Evolutionary conservation across 2,329 filamentous ascomycete species (phyloP).

Genomic region (Cytospora piceicola): DNA sequence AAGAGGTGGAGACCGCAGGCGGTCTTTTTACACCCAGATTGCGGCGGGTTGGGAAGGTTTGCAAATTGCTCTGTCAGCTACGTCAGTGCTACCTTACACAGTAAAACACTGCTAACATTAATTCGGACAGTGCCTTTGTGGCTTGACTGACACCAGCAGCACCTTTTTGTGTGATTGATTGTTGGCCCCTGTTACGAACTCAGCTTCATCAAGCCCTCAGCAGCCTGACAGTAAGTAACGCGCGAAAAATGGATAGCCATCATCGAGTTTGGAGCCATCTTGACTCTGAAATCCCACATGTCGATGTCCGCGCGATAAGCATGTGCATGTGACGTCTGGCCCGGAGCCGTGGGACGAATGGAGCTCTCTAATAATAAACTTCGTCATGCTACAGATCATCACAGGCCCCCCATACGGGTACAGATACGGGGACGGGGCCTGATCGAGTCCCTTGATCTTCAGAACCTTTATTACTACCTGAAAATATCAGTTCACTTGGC

Average conservation of each 20-base stretch:
- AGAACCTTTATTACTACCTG: no score
- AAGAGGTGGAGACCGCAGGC: neutral
- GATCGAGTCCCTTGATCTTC: neutral
- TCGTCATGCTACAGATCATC: neutral
- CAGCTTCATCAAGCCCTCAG: no score
- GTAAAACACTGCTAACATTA: neutral
- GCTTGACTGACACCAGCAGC: neutral
- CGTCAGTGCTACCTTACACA: constrained; percentile 12
- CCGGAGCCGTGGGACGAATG: neutral
- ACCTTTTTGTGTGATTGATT: neutral
- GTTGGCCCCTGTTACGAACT: no score
- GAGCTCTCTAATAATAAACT: neutral
- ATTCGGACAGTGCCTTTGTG: neutral
- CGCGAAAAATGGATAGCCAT: neutral
- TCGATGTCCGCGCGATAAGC: neutral
- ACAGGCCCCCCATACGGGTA: neutral
- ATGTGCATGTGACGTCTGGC: neutral
- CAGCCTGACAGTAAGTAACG: no score
- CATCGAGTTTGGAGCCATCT: neutral
- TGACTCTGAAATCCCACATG: neutral
- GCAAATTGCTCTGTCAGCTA: constrained; percentile 24
- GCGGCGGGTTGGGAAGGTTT: constrained; percentile 19
- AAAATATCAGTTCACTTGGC: no score
- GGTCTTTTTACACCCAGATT: constrained; percentile 6
- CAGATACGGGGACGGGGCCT: no score